Conservation (phyloP, 2,329 filamentous ascomycete genomes). For the Aspergillus bombycis region DNA sequence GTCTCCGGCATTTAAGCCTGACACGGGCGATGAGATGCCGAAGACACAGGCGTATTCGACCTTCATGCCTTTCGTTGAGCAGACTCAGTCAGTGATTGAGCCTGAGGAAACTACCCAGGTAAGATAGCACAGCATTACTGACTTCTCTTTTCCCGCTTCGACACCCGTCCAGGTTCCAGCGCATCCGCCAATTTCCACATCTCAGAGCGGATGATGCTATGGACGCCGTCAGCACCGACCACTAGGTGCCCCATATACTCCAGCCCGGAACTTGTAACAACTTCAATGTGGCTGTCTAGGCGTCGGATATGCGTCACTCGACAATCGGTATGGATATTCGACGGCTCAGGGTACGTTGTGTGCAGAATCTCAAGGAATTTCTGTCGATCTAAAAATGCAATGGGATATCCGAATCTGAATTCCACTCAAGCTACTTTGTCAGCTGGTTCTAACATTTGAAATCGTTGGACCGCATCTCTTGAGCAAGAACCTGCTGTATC, state of each 20-base stretch:
- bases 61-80: slow-evolving; percentile 3
- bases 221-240: slow-evolving; percentile 14
- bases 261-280: not conserved
- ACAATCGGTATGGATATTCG: not conserved
- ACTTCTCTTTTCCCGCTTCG: not conserved
- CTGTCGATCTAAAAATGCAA: slow-evolving; percentile 16
- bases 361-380: slow-evolving; percentile 14
- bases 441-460: not conserved
- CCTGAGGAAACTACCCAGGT: not conserved
- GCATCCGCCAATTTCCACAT: not conserved
- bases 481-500: not conserved
- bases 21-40: slow-evolving; percentile 13
- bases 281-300: not conserved
- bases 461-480: not conserved
- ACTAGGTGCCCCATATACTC: slow-evolving; percentile 2
- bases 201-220: slow-evolving; percentile 9
- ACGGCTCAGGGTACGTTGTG: not conserved
- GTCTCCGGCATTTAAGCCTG: slow-evolving; percentile 8
- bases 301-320: not conserved
- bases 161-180: not conserved
- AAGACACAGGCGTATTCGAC: slow-evolving; percentile 20
- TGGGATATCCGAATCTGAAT: slow-evolving; percentile 16
- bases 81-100: not conserved
- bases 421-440: not conserved
- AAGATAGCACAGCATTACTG: not conserved